Evolutionary conservation across 2,329 filamentous ascomycete species (phyloP), one percentile per base, ranked within the genome.

Genomic region (Aspergillus luchuensis): DNA sequence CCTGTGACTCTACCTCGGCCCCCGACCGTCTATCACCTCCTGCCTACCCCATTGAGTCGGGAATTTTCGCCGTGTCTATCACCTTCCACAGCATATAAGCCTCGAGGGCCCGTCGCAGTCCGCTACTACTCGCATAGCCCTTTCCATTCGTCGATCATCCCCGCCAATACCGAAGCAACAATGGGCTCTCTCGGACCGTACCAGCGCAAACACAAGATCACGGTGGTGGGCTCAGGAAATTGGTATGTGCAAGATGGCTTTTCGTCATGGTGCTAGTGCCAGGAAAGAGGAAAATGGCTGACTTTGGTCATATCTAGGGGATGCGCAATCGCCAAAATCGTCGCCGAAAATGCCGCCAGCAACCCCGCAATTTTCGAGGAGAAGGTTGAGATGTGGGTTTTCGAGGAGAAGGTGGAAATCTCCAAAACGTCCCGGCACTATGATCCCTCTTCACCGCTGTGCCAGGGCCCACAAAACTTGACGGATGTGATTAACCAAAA

Each of bases 331-430:
- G 89, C 93, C 75, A 99, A 99, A 81, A 96, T 99, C 64, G 86
- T 97, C 56, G 93, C 93, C 69, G 94, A 99, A 78, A 99, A 96
- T 80, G 90, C 92, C 39, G 87, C 85, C 63, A 87, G 85, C 66
- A 84, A 97, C 79, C 84, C 88, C 8, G 85, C 92, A 30, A 74
- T 97, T 48, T 99, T 98, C 74, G 91, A 98, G 72, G 82, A 89
- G 75, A 83, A 92, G 63, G 92, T 99, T 56, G 91, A 96, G 79
- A 98, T 99, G 95, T 99, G 95, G 95, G 96, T 99, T 72, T 97
- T 88, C 74, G 95, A 99, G 79, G 95, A 99, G 78, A 86, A 96
- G 23, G 88, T 97, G 65, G 85, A 86, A 57, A 82, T 97, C 45
- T 80, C 90, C 11, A 84, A 89, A 70, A 83, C 85, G 65, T 94